Conservation (phyloP, 257 asterid genomes). For the Rubia yunnanensis region DNA sequence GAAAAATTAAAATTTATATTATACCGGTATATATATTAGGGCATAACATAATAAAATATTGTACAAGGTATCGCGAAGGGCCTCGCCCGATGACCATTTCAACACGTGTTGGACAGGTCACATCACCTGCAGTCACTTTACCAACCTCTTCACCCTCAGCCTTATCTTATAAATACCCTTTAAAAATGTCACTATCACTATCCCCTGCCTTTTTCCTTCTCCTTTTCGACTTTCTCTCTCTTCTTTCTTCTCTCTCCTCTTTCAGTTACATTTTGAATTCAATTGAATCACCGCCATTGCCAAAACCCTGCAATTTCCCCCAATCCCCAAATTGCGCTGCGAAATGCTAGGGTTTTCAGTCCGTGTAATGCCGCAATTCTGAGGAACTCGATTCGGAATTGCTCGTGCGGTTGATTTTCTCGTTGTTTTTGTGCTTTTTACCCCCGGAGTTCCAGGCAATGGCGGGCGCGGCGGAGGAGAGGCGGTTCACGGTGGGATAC, state of each 20-base stretch:
- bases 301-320: constrained; percentile 7
- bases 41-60: too few species aligned
- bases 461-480: constrained; percentile 34
- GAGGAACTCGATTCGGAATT: background rate
- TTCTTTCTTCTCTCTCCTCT: background rate
- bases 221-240: background rate
- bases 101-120: constrained; percentile 10
- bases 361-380: background rate
- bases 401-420: background rate
- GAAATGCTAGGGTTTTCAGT: background rate
- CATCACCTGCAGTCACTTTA: constrained; percentile 1
- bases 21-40: too few species aligned
- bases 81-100: background rate
- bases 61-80: background rate
- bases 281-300: constrained; percentile 3
- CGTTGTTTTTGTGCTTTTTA: background rate
- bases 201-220: background rate
- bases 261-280: background rate
- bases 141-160: background rate
- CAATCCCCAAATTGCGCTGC: background rate
- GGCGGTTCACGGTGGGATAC: constrained; percentile 54
- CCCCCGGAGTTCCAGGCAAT: constrained; percentile 7
- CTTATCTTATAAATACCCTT: constrained; percentile 11
- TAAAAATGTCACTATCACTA: background rate
- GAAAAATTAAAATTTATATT: too few species aligned